These are phyloP conservation scores for Aspergillus terreus DNA, from an alignment of 2,329 filamentous ascomycete species.

Conservation along the genomic window DNA sequence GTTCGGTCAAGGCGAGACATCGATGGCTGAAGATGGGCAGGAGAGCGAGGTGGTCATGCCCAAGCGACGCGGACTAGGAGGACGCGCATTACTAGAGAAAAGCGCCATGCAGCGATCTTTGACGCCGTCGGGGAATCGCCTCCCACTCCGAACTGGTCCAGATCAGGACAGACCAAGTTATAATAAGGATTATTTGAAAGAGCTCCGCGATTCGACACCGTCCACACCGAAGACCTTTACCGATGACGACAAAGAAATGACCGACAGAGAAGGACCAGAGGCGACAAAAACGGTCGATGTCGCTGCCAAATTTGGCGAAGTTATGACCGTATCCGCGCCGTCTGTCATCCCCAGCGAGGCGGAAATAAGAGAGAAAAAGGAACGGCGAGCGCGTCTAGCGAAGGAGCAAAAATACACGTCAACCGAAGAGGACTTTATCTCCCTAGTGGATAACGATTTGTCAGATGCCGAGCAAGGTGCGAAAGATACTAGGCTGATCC, in stretches of 20 bases:
- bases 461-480: constrained; percentile 59
- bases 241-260: constrained; percentile 38
- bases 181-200: constrained; percentile 79
- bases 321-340: constrained; percentile 29
- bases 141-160: constrained; percentile 57
- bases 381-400: constrained; percentile 76
- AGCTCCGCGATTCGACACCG: constrained; percentile 81
- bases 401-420: constrained; percentile 58
- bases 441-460: constrained; percentile 42
- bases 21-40: constrained; percentile 52
- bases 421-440: constrained; percentile 55
- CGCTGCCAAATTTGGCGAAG: constrained; percentile 46
- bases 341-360: constrained; percentile 70
- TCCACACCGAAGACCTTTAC: constrained; percentile 63
- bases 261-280: no score
- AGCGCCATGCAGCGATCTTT: constrained; percentile 59
- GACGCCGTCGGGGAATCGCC: constrained; percentile 45
- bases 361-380: constrained; percentile 88
- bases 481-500: constrained; percentile 69
- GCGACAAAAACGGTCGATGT: constrained; percentile 49
- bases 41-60: constrained; percentile 56
- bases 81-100: constrained; percentile 60
- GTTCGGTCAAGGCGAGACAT: constrained; percentile 63
- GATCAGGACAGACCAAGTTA: constrained; percentile 74
- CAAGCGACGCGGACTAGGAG: constrained; percentile 57